A percentile compares a stretch with the other conserved stretches of the same genome.
phyloP scores from a whole-genome alignment of 768 basidiomycete species.

The Coprinopsis marcescibilis region DNA sequence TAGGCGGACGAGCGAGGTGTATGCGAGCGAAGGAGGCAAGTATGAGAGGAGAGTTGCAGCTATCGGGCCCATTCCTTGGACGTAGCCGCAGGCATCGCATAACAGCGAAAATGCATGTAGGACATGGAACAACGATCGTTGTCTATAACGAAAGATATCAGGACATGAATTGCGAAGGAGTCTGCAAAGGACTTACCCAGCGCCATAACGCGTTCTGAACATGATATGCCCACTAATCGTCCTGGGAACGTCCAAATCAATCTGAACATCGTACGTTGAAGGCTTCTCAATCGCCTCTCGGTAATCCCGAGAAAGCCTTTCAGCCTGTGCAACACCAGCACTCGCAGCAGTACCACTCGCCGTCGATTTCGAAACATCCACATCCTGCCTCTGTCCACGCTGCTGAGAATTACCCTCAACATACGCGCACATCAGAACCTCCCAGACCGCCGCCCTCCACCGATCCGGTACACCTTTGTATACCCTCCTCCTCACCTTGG shows the following conservation, averaged over 20 bases:
- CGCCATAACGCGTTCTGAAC: constrained; percentile 93
- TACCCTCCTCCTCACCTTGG: constrained; percentile 65
- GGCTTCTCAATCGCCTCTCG: constrained; percentile 67
- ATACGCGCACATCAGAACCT: constrained; percentile 59
- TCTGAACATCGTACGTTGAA: constrained; percentile 90
- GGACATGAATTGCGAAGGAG: neutral
- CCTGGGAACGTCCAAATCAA: constrained; percentile 94
- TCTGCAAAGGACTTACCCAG: constrained; percentile 57
- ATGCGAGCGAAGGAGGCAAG: constrained; percentile 84
- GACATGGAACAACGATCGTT: constrained; percentile 93
- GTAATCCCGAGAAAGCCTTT: constrained; percentile 43
- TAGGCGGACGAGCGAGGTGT: constrained; percentile 77
- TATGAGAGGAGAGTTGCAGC: constrained; percentile 93
- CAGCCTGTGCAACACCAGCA: constrained; percentile 39
- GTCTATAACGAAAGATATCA: constrained; percentile 37
- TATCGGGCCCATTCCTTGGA: constrained; percentile 98
- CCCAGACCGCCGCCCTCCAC: constrained; percentile 94
- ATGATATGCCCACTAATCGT: constrained; percentile 93
- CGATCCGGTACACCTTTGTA: constrained; percentile 98
- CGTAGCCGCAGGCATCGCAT: constrained; percentile 89
- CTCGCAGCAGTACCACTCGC: constrained; percentile 22
- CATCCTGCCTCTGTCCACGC: neutral
- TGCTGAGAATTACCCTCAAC: neutral
- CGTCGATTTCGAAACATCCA: neutral
- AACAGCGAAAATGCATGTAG: constrained; percentile 85